phyloP scores from a whole-genome alignment of 2,329 filamentous ascomycete species.

The Pseudogymnoascus sp. region DNA sequence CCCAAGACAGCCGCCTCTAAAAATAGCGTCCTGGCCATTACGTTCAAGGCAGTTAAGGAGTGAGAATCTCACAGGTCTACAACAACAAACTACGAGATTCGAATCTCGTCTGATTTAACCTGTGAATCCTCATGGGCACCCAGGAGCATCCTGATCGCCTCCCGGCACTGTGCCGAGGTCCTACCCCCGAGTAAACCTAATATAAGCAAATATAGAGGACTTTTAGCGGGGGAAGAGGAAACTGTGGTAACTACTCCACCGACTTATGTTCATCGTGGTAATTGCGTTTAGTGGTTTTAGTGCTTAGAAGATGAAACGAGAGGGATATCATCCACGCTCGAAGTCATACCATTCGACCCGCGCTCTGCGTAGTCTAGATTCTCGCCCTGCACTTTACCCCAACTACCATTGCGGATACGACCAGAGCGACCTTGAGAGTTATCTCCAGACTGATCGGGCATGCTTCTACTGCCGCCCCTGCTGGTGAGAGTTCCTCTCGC shows the following conservation, averaged over 20 bases:
- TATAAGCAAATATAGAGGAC: background rate
- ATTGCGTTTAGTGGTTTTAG: background rate
- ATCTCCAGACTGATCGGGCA: background rate
- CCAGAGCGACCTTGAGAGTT: slow-evolving; percentile 3
- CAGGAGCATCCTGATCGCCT: slow-evolving; percentile 14
- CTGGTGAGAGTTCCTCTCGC: slow-evolving; percentile 11
- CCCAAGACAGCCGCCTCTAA: too few species aligned
- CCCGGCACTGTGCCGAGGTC: slow-evolving; percentile 19
- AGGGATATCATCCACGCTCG: slow-evolving; percentile 15
- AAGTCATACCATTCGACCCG: slow-evolving; percentile 9
- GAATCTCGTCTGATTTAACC: slow-evolving; percentile 1
- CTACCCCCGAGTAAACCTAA: background rate
- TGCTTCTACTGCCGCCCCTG: background rate
- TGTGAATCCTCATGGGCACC: background rate
- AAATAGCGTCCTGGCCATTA: too few species aligned
- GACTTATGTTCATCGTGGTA: background rate
- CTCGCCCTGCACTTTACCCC: slow-evolving; percentile 11
- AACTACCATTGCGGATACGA: background rate
- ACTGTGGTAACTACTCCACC: background rate
- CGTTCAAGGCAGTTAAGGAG: too few species aligned
- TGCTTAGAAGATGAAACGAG: slow-evolving; percentile 11
- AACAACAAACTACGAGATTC: slow-evolving; percentile 15
- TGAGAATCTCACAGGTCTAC: too few species aligned
- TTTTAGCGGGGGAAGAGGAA: background rate
- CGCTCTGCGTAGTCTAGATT: slow-evolving; percentile 11